Percentiles rank a stretch among this genome's conserved stretches.
Conservation (phyloP, 1,139 yeast species). For the Yamadazyma pseudoaaseri region DNA sequence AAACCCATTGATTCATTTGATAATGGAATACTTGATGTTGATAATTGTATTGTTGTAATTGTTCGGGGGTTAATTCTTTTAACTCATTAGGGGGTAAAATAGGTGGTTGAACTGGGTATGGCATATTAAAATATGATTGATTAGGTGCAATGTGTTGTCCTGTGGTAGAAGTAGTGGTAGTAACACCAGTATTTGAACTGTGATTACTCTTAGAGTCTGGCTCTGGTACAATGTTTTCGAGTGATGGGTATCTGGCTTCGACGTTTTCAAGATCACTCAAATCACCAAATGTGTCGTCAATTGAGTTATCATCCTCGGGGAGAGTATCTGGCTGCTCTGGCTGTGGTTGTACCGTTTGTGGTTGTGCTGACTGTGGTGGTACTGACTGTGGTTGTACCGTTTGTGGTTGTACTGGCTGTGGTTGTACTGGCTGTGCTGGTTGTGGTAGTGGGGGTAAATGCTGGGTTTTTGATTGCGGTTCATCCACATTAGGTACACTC, state of each 20-base stretch:
- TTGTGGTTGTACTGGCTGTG: background rate
- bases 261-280: slow-evolving; percentile 36
- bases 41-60: slow-evolving; percentile 22
- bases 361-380: background rate
- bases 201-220: slow-evolving; percentile 9
- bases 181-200: background rate
- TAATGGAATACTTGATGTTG: slow-evolving; percentile 24
- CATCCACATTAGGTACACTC: background rate
- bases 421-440: background rate
- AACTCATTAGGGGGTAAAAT: slow-evolving; percentile 17
- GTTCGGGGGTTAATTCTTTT: slow-evolving; percentile 21
- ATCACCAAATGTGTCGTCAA: slow-evolving; percentile 25
- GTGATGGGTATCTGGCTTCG: slow-evolving; percentile 45
- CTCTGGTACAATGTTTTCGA: slow-evolving; percentile 31
- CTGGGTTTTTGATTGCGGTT: background rate
- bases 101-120: slow-evolving; percentile 19
- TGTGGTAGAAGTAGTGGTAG: slow-evolving; percentile 3
- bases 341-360: background rate
- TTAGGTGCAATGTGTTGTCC: background rate
- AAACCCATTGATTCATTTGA: slow-evolving; percentile 19
- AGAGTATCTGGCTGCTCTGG: background rate
- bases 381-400: background rate
- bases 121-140: background rate
- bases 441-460: background rate
- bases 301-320: background rate